phyloP scores from a whole-genome alignment of 345 rosid species.

The Lepidium didymum region DNA sequence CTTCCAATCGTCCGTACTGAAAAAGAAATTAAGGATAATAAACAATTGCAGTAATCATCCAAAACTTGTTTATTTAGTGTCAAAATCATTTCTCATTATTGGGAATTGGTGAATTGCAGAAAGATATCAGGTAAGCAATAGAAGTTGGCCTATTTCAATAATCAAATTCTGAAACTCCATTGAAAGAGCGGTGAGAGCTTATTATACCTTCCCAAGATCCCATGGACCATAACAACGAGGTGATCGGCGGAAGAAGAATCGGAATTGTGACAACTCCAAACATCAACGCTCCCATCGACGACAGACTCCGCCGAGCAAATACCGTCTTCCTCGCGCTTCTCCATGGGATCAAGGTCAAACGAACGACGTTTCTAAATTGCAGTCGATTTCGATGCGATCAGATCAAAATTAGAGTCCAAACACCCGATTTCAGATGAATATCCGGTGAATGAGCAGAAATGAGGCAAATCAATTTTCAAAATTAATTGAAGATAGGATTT shows the following conservation, averaged over 20 bases:
- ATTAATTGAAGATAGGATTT: neutral
- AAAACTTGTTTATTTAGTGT: no score
- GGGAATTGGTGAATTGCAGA: neutral
- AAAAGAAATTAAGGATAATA: neutral
- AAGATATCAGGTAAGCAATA: neutral
- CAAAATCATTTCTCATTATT: no score
- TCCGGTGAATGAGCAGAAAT: neutral
- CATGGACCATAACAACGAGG: slow-evolving; percentile 94
- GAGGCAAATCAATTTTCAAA: neutral
- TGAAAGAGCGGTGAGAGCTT: neutral
- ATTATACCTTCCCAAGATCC: slow-evolving; percentile 84
- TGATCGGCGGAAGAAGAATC: slow-evolving; percentile 76
- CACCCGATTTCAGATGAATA: neutral
- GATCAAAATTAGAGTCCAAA: neutral
- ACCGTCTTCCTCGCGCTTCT: slow-evolving; percentile 33
- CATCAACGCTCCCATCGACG: slow-evolving; percentile 56
- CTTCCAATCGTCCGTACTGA: slow-evolving; percentile 89
- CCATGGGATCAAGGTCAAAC: neutral
- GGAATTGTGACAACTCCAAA: slow-evolving; percentile 60
- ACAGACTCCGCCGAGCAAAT: slow-evolving; percentile 60
- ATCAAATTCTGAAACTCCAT: neutral
- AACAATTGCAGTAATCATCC: no score
- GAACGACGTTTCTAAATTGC: neutral
- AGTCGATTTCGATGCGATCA: neutral
- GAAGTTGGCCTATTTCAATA: neutral